Conservation (phyloP, 129 eudicot genomes). For the Flaveria robusta region DNA sequence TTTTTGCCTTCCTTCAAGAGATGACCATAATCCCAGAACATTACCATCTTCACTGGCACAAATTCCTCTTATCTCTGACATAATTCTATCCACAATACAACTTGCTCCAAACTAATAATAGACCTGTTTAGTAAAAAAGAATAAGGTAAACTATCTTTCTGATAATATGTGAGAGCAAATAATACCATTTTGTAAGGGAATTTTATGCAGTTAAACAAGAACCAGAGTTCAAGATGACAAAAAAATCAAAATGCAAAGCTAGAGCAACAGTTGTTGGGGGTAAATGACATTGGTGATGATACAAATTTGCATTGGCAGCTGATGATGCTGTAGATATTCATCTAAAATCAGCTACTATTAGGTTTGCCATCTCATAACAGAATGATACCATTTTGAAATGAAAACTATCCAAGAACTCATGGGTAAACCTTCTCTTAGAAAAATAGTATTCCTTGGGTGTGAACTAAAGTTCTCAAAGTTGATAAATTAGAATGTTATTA, state of each 20-base stretch:
- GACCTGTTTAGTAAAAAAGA: constrained; percentile 35
- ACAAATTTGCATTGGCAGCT: background rate
- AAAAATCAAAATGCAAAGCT: too few relatives aligned
- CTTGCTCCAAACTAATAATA: constrained; percentile 38
- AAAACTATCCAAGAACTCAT: background rate
- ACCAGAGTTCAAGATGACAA: too few relatives aligned
- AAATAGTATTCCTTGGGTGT: background rate
- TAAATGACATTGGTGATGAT: too few relatives aligned
- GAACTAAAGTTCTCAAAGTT: background rate
- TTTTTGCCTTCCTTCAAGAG: constrained; percentile 52
- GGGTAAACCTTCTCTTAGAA: constrained; percentile 1
- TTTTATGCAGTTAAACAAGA: background rate
- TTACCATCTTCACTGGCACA: constrained; percentile 36
- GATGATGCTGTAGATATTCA: background rate
- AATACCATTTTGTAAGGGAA: background rate
- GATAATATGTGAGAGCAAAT: background rate
- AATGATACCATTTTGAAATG: constrained; percentile 2
- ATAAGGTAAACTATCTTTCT: constrained; percentile 17
- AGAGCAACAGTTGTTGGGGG: too few relatives aligned
- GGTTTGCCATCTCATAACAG: background rate
- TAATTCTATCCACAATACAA: constrained; percentile 37
- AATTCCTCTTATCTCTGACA: constrained; percentile 13
- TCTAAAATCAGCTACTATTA: constrained; percentile 3
- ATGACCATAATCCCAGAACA: constrained; percentile 59
- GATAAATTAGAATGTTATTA: background rate